Evolutionary conservation across 352 stramenopile genomes (phyloP), one percentile per base, ranked within the genome.

Genomic region (Phytophthora multivora): DNA sequence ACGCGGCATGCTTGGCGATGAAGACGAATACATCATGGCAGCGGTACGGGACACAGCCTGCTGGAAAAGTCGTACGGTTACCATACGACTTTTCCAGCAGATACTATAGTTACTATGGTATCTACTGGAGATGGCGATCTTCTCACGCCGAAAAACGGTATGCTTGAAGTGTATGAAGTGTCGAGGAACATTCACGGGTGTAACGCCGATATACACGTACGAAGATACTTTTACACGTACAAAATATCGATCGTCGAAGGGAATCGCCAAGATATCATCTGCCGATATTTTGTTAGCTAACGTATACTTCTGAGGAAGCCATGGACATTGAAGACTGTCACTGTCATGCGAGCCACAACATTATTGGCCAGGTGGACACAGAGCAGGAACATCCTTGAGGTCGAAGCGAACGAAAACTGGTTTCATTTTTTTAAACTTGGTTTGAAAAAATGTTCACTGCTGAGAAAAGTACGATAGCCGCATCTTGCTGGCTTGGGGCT

Each of bases 401-500:
- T 31, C 28, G 28, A 12, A 28, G 25, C 25, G 5, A 28, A 3
- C 28, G 28, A 33, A 12, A 33, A 33, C 28, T 33, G 28, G 0
- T 33, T 33, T 33, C 28, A 12, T 5, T 9, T 31, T 31, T 33
- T 33, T 33, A 12, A 26, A 59, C 30, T 36, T 57, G 19, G 12
- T 11, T 43, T 10, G 13, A 4, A 46, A 47, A 52, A 51, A 50
- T 31, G 8, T 50, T 48, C 21, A 43, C 11, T 18, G 46, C 35
- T 63, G 55, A 57, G 55, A 63, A 56, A 63, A 52, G 41, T 18
- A 10, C 39, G 42, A 36, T 36, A 47, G 38, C 15, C 53, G 18
- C 53, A 47, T 33, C n/a, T 59, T 59, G 36, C 26, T 57, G 48
- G 56, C 56, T 57, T 64, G 48, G 47, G 36, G 55, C 12, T 56